Base-by-base conservation (phyloP, 148 eudicot species). In the Rhododendron mucronatum region DNA sequence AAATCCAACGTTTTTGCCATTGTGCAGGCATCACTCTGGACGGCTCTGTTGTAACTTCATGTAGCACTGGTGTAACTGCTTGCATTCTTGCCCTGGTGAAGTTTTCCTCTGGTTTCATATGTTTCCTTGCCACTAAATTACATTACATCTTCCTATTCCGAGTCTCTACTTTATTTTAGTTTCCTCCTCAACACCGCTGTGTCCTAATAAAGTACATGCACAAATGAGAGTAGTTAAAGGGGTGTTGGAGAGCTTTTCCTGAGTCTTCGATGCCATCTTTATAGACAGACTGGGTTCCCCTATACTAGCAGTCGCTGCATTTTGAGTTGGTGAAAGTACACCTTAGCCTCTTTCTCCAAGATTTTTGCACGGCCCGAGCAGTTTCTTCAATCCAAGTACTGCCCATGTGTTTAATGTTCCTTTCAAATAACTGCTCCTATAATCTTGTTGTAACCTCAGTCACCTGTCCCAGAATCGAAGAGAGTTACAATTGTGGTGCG, bases 41-140 rank as follows among this genome's bases (percentile, higher is more conserved):
- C 48, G 87, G 83, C 83, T 95, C 99, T 41, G 65, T 93, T 81
- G 89, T 91, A 55, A 85, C 96, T 55, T 97, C 98, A 2, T 97
- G 99, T 88, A 98, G 98, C 77, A 95, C 98, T 35, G 99, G 99
- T 80, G 98, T 97, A 53, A 97, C 99, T 65, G 99, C 98, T 67
- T 93, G 98, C 89, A 89, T 97, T 85, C 93, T 97, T 76, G 95
- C 96, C 76, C 82, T 95, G 98, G 99, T 95, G 48, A 91, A 50
- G 74, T 41, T 78, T 30, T 87, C 85, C 59, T 63, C 78, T 71
- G 39, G 14, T 78, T 84, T 75, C 41, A 53, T 21, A 33, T 30
- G 16, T 78, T 28, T 5, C 28, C 7, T 59, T 83, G 18, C 26
- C 35, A 3, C 30, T 18, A 15, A 7, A 16, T 45, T 15, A 28